Evolutionary conservation across 2,329 filamentous ascomycete species (phyloP), one percentile per base, ranked within the genome.

Genomic region (Domatiomyces catenatus): DNA sequence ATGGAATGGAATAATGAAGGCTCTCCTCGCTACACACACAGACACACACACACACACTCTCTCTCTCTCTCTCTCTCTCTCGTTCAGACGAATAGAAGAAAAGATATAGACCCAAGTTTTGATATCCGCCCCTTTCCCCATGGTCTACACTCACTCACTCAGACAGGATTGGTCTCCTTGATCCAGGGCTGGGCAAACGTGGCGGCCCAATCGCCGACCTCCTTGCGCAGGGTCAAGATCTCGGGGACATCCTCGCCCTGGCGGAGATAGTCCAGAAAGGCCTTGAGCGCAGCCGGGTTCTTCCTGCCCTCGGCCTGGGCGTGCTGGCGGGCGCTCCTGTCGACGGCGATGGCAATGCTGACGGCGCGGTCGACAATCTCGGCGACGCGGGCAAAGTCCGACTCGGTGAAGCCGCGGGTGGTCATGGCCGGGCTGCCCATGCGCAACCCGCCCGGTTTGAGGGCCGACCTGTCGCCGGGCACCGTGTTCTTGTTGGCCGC

Each of bases 401-500:
- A 79, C 67, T 86, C 81, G 59, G 87, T 84, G 72, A 98, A 94
- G 57, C 92, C 92, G 71, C 92, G 84, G 63, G 81, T 88, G 52
- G 89, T 94, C 92, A 98, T 98, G 68, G 92, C 92, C 46, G 92
- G 92, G 45, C 89, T 92, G 64, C 92, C 92, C 63, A 98, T 94
- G 61, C 92, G 87, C 69, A 98, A 83, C 75, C 92, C 92, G 64
- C 83, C 87, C 50, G 92, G 92, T 57, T 87, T 94, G 60, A 98
- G 79, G 47, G 92, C 92, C 52, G 86, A 94, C 77, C 94, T 95
- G 77, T 98, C 92, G 57, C 92, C 92, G 42, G 92, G 92, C 53
- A 94, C 92, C 54, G 86, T 84, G 80, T 98, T 98, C 82, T 98
- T 98, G 82, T 98, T 98, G 80, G 88, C 94, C 56, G 92, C 89